Percentiles rank a stretch among this genome's conserved stretches.
phyloP scores from a whole-genome alignment of 345 rosid species.

The Passiflora organensis region DNA sequence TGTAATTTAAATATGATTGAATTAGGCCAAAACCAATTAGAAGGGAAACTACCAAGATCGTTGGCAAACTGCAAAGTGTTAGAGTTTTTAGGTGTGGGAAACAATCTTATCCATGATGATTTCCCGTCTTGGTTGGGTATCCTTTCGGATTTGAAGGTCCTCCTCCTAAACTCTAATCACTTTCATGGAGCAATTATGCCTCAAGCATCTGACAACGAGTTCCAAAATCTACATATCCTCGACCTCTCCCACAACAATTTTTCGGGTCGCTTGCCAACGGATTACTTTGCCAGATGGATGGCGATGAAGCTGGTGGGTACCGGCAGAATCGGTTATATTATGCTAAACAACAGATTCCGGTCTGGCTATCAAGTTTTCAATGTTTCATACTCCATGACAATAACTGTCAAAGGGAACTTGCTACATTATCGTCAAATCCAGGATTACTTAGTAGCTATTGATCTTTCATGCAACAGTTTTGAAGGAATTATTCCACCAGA shows the following conservation, averaged over 20 bases:
- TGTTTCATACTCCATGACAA: not conserved
- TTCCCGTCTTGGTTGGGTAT: slow-evolving; percentile 15
- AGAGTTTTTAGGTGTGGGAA: slow-evolving; percentile 14
- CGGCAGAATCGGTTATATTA: too few species aligned
- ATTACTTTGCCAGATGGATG: not conserved
- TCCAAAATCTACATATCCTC: slow-evolving; percentile 1
- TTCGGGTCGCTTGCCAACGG: not conserved
- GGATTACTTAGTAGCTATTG: slow-evolving; percentile 1
- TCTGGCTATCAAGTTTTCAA: too few species aligned
- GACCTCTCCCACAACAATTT: slow-evolving; percentile 11
- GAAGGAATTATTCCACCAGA: slow-evolving; percentile 4
- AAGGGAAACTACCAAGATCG: slow-evolving; percentile 14
- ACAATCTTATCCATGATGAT: not conserved
- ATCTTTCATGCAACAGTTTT: slow-evolving; percentile 8
- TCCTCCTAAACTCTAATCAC: slow-evolving; percentile 6
- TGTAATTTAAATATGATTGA: not conserved
- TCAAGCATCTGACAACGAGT: not conserved
- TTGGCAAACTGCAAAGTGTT: slow-evolving; percentile 7
- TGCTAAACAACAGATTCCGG: not conserved
- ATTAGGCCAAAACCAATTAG: slow-evolving; percentile 6
- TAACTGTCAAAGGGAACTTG: not conserved
- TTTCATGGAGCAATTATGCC: not conserved
- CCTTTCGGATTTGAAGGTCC: not conserved
- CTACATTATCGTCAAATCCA: not conserved
- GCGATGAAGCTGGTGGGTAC: not conserved